A percentile compares a stretch with the other conserved stretches of the same genome.
phyloP scores from a whole-genome alignment of 1,284 basidiomycete genomes.

The Apiotrichum mycotoxinovorans region DNA sequence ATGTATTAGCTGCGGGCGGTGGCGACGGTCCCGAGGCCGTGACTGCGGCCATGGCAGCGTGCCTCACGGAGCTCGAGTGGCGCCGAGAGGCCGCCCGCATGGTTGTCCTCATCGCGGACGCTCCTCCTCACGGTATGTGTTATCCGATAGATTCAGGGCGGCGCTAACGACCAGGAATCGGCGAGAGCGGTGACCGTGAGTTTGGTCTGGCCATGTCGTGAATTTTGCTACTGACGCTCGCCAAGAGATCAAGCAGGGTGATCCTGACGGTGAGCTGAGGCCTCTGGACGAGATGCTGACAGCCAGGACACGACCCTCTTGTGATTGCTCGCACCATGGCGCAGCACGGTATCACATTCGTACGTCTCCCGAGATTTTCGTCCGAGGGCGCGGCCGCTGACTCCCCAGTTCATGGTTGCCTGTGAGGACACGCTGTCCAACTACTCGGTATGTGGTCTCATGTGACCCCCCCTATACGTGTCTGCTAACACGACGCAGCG shows the following conservation, averaged over 20 bases:
- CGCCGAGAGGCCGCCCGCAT: constrained; percentile 85
- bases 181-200: constrained; percentile 47
- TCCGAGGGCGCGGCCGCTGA: constrained; percentile 11
- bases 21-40: constrained; percentile 98
- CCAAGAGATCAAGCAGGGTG: constrained; percentile 81
- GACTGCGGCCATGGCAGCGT: constrained; percentile 86
- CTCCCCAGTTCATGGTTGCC: constrained; percentile 83
- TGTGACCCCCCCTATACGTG: too few species aligned
- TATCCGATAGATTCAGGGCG: constrained; percentile 1
- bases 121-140: constrained; percentile 76
- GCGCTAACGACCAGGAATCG: constrained; percentile 36
- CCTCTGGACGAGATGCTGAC: constrained; percentile 4
- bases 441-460: constrained; percentile 71
- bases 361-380: constrained; percentile 50
- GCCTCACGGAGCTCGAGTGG: constrained; percentile 81
- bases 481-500: constrained; percentile 55
- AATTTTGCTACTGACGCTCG: constrained; percentile 9
- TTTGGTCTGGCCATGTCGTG: constrained; percentile 1
- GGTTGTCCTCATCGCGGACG: constrained; percentile 93
- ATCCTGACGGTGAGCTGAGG: constrained; percentile 63
- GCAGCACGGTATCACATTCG: constrained; percentile 79
- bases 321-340: constrained; percentile 87
- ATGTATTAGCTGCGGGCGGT: constrained; percentile 80
- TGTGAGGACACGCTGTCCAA: constrained; percentile 96
- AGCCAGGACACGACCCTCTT: constrained; percentile 72